phyloP scores from a whole-genome alignment of 2,329 filamentous ascomycete genomes.

The Elsinoe fawcettii region DNA sequence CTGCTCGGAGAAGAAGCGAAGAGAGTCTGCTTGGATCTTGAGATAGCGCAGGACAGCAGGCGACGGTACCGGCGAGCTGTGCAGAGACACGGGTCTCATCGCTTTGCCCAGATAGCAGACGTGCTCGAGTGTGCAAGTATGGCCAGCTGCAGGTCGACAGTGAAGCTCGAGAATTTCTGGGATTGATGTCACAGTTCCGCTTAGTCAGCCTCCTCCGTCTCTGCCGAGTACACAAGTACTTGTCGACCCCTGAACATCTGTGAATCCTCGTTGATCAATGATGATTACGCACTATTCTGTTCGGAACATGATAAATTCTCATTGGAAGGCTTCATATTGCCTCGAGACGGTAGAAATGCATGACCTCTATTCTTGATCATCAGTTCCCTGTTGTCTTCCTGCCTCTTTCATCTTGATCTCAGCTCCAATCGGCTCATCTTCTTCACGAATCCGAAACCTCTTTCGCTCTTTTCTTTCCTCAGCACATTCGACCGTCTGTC shows the following conservation, averaged over 20 bases:
- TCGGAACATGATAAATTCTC: too few species aligned
- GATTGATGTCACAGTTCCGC: not conserved
- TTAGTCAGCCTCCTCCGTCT: not conserved
- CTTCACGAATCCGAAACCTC: not conserved
- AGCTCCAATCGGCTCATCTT: not conserved
- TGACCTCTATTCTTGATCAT: not conserved
- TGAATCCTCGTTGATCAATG: too few species aligned
- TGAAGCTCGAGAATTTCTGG: slow-evolving; percentile 1
- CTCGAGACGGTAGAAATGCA: not conserved
- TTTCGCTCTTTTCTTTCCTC: not conserved
- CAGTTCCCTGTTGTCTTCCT: not conserved
- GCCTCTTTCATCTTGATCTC: not conserved
- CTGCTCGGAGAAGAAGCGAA: slow-evolving; percentile 13
- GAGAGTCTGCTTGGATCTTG: slow-evolving; percentile 17
- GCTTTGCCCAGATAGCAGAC: not conserved
- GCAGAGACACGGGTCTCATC: slow-evolving; percentile 14
- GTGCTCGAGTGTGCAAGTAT: not conserved
- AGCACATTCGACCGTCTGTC: not conserved
- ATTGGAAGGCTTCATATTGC: too few species aligned
- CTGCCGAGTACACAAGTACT: too few species aligned
- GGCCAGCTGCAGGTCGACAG: not conserved
- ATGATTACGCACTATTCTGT: too few species aligned
- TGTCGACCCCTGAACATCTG: too few species aligned
- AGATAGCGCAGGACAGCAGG: slow-evolving; percentile 18
- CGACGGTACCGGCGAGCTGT: slow-evolving; percentile 15